phyloP scores from a whole-genome alignment of 306 rosid genomes.

The Lathyrus aphaca region DNA sequence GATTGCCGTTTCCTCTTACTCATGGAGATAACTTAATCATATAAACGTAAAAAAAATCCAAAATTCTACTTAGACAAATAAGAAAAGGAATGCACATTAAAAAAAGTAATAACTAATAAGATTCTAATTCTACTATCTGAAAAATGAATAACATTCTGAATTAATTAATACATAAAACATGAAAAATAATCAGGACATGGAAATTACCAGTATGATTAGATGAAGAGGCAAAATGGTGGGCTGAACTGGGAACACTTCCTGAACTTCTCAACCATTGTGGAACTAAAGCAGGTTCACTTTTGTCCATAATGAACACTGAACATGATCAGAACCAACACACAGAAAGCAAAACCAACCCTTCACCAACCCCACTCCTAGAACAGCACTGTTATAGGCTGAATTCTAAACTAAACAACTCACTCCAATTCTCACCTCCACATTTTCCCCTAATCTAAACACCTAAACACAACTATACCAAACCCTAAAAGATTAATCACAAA shows the following conservation, averaged over 20 bases:
- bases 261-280: conserved; percentile 99
- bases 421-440: conserved; percentile 20
- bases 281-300: conserved; percentile 98
- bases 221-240: conserved; percentile 76
- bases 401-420: conserved; percentile 17
- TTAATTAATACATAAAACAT: conserved; percentile 18
- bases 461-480: conserved; percentile 16
- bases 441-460: conserved; percentile 11
- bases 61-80: not conserved
- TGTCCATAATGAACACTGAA: conserved; percentile 93
- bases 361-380: conserved; percentile 50
- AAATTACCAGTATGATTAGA: conserved; percentile 74
- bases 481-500: conserved; percentile 37
- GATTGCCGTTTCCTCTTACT: not conserved
- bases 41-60: conserved; percentile 5
- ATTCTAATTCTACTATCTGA: not conserved
- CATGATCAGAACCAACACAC: conserved; percentile 64
- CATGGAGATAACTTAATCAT: conserved; percentile 7
- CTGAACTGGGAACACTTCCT: conserved; percentile 78
- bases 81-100: not conserved
- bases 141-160: not conserved
- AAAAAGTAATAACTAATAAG: not conserved
- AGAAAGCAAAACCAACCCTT: conserved; percentile 47
- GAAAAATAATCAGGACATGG: not conserved
- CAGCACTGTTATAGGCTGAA: conserved; percentile 31